Evolutionary conservation across 768 basidiomycete genomes (phyloP).

Genomic region (Lactarius sanguifluus): DNA sequence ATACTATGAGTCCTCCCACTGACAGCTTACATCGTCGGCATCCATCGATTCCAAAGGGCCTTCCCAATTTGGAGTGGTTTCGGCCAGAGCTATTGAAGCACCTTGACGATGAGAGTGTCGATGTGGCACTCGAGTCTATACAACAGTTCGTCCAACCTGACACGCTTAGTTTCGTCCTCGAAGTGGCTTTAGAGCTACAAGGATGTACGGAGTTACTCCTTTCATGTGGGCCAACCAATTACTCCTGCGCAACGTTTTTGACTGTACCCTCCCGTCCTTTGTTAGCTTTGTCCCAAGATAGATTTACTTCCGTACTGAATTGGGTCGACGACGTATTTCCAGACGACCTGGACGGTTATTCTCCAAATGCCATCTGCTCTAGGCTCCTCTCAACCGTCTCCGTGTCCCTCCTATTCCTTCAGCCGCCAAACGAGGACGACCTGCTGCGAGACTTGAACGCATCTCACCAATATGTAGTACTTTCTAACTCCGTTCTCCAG

Average conservation of each 20-base stretch:
- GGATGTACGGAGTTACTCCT: slow-evolving; percentile 23
- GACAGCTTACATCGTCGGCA: background rate
- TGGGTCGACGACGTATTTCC: too few relatives aligned
- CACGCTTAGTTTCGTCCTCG: slow-evolving; percentile 14
- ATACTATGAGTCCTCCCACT: slow-evolving; percentile 2
- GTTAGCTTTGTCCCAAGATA: too few relatives aligned
- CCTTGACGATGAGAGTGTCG: slow-evolving; percentile 8
- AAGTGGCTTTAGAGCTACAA: slow-evolving; percentile 13
- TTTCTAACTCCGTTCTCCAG: too few relatives aligned
- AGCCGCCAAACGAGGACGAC: too few relatives aligned
- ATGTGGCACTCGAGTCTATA: slow-evolving; percentile 10
- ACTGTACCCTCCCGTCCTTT: too few relatives aligned
- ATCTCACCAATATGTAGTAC: too few relatives aligned
- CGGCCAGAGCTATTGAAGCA: slow-evolving; percentile 20
- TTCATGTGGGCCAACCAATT: slow-evolving; percentile 15
- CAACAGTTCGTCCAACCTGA: slow-evolving; percentile 15
- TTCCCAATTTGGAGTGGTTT: slow-evolving; percentile 5
- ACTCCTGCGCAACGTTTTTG: background rate
- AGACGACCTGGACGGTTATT: too few relatives aligned
- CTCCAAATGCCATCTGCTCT: too few relatives aligned
- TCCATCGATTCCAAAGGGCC: slow-evolving; percentile 2
- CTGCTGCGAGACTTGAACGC: too few relatives aligned
- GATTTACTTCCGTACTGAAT: too few relatives aligned
- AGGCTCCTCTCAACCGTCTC: too few relatives aligned
- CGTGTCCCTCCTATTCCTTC: too few relatives aligned